A percentile compares a stretch with the other conserved stretches of the same genome.
Conservation (phyloP, 2,329 filamentous ascomycete species). For the Pseudovirgaria hyperparasitica region DNA sequence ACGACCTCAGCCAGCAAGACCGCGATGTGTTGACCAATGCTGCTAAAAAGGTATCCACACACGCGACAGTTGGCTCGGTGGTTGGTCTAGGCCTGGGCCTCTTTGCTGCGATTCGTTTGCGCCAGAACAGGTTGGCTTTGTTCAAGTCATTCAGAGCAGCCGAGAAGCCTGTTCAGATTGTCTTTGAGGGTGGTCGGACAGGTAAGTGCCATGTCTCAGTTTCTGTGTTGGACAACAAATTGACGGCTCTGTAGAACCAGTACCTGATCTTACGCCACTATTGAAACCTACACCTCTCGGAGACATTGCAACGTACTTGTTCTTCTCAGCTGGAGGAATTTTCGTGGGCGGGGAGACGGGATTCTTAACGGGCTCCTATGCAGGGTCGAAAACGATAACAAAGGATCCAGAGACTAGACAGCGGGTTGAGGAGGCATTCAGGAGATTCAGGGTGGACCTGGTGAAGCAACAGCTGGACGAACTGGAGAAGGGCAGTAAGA, state of each 20-base stretch:
- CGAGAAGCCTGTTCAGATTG: constrained; percentile 49
- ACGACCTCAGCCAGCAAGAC: constrained; percentile 46
- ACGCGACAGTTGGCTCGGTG: constrained; percentile 46
- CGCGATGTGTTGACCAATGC: constrained; percentile 45
- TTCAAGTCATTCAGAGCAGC: constrained; percentile 48
- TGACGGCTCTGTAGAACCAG: constrained; percentile 31
- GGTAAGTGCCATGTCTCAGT: constrained; percentile 23
- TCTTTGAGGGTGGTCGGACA: constrained; percentile 48
- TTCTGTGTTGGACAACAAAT: not conserved
- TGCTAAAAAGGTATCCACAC: constrained; percentile 40
- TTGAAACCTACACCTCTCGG: constrained; percentile 45
- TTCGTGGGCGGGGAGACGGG: constrained; percentile 54
- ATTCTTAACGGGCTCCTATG: constrained; percentile 42
- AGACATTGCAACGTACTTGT: constrained; percentile 49
- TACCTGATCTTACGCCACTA: constrained; percentile 48
- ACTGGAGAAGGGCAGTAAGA: constrained; percentile 37
- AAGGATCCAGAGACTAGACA: constrained; percentile 40
- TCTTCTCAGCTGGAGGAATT: constrained; percentile 48
- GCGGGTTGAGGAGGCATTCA: constrained; percentile 51
- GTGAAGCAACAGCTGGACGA: constrained; percentile 45
- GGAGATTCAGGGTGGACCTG: constrained; percentile 50
- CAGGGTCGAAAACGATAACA: constrained; percentile 40
- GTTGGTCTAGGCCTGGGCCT: constrained; percentile 48
- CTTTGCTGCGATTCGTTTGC: constrained; percentile 42
- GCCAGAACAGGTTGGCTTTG: constrained; percentile 42